These are phyloP conservation scores for Sarocladiaceae sp. DNA, from an alignment of 2,329 filamentous ascomycete genomes.

Conservation along the genomic window DNA sequence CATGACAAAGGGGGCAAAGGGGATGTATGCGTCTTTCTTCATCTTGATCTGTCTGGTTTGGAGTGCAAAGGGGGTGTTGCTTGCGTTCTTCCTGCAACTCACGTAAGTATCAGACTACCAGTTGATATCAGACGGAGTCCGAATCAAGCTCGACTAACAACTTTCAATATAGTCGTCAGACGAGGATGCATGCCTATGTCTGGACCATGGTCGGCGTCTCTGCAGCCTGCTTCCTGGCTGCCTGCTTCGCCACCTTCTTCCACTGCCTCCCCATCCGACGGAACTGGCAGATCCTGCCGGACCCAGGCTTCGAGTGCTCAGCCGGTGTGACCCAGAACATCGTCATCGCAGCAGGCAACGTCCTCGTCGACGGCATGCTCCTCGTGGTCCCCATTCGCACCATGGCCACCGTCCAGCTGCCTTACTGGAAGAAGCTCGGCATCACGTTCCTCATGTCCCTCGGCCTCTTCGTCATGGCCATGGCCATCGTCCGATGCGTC, in stretches of 20 bases:
- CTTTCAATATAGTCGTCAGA: neutral
- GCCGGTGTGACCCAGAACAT: conserved; percentile 9
- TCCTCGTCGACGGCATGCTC: conserved; percentile 7
- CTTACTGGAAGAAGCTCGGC: conserved; percentile 1
- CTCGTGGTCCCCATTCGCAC: conserved; percentile 6
- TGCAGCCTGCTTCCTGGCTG: conserved; percentile 5
- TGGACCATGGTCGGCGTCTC: conserved; percentile 1
- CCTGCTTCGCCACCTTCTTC: conserved; percentile 8
- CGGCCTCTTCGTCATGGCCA: conserved; percentile 10
- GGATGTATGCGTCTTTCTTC: conserved; percentile 10
- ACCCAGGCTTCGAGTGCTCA: conserved; percentile 10
- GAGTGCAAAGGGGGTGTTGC: conserved; percentile 9
- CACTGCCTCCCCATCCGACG: conserved; percentile 7
- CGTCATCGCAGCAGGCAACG: conserved; percentile 8
- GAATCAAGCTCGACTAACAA: too few relatives aligned
- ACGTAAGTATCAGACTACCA: neutral
- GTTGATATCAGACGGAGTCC: neutral
- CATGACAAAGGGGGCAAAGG: conserved; percentile 7
- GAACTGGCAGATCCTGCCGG: conserved; percentile 10
- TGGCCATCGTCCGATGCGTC: conserved; percentile 9
- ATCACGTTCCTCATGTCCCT: conserved; percentile 9
- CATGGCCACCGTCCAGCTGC: conserved; percentile 1
- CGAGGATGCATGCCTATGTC: conserved; percentile 4
- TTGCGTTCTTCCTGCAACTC: conserved; percentile 9
- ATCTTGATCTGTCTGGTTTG: conserved; percentile 9